Base-by-base conservation (phyloP, 305 asterid species). In the Fraxinus floribunda region DNA sequence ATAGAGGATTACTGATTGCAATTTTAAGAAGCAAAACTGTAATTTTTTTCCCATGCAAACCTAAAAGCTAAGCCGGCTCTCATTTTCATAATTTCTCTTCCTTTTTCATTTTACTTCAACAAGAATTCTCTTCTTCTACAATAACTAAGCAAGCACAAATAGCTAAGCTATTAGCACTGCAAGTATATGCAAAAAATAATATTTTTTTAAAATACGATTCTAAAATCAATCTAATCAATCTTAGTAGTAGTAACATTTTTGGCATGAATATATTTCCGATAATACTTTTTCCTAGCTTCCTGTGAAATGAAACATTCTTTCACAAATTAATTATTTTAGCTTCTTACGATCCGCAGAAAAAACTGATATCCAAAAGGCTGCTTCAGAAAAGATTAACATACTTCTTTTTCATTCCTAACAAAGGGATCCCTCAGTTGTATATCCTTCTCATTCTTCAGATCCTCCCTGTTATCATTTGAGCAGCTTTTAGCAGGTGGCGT, bases 401-500 rank as follows among this genome's bases (percentile, higher is more conserved):
- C 89, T 44, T 85, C 83, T 78, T 86, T 79, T 77, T 79, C 86
- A 78, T 32, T 36, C 62, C 78, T 78, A 16, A 35, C 46, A 80
- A 81, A 36, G 82, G 84, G 70, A 70, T 80, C 71, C 71, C 76
- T 46, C 24, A 66, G 62, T 38, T 39, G 82, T 46, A 76, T 46
- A 70, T 84, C 84, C 80, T 84, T 86, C 87, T 82, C 81, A 3
- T 85, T 86, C 79, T 64, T 89, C 70, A 71, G 78, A 79, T 88
- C 85, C 88, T 85, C 85, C 13, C 75, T 46, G 26, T 18, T 29
- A 79, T 83, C 82, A 79, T 39, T 36, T 16, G 76, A 74, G 82
- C 88, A 85, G 72, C 82, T 83, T 57, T 83, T 73, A 79, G 86
- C 72, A 52, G 78, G 82, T 36, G 80, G 79, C 34, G 66, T 41